Evolutionary conservation across 202 grass and related monocot species (phyloP).

Genomic region (Cymbopogon flexuosus): DNA sequence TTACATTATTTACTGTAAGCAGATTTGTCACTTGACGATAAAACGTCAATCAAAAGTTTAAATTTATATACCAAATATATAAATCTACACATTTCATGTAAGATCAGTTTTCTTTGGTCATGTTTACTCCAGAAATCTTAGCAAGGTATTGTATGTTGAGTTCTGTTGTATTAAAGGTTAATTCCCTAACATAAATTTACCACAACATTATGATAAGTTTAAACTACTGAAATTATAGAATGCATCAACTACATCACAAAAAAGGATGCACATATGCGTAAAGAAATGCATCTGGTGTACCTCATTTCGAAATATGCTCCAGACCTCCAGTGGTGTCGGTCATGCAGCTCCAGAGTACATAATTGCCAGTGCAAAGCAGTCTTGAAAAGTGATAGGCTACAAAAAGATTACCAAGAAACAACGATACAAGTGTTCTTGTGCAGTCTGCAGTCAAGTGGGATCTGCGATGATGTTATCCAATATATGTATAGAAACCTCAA

Average conservation of each 20-base stretch:
- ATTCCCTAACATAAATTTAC: not conserved
- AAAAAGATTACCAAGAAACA: not conserved
- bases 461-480: not conserved
- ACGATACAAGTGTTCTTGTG: not conserved
- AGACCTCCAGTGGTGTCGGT: not conserved
- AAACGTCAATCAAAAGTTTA: conserved; percentile 15
- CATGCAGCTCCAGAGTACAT: not conserved
- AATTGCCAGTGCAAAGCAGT: not conserved
- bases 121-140: conserved; percentile 7
- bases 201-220: not conserved
- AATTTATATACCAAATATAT: not conserved
- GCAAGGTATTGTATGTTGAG: not conserved
- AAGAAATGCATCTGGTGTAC: conserved; percentile 1
- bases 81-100: not conserved
- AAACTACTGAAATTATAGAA: not conserved
- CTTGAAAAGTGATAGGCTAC: not conserved
- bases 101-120: not conserved
- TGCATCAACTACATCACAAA: not conserved
- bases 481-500: not conserved
- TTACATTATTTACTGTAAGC: conserved; percentile 37
- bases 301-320: conserved; percentile 18
- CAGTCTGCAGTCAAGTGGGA: not conserved
- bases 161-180: not conserved
- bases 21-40: not conserved
- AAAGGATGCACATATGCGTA: not conserved